These are phyloP conservation scores for Mrakia frigida DNA, from an alignment of 768 basidiomycete genomes.

Conservation along the genomic window DNA sequence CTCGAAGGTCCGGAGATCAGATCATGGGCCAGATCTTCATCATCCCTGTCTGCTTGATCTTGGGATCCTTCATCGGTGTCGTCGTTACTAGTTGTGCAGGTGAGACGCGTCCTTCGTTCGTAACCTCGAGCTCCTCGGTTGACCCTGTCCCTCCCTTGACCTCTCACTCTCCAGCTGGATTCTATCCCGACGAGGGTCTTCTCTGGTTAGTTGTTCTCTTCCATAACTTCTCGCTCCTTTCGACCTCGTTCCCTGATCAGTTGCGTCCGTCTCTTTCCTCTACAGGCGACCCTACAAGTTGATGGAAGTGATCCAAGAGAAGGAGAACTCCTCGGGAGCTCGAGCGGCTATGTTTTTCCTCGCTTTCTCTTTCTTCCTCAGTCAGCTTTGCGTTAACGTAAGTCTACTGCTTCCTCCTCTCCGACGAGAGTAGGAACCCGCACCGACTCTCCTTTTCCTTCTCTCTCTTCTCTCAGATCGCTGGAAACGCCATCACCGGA, in stretches of 20 bases:
- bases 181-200: slow-evolving; percentile 38
- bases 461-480: not conserved
- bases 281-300: slow-evolving; percentile 32
- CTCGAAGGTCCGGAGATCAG: slow-evolving; percentile 5
- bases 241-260: not conserved
- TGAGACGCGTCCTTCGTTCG: not conserved
- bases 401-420: not conserved
- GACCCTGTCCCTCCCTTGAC: not conserved
- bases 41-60: slow-evolving; percentile 34
- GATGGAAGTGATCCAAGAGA: slow-evolving; percentile 28
- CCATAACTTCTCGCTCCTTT: slow-evolving; percentile 24
- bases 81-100: slow-evolving; percentile 39
- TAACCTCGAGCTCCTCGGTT: not conserved
- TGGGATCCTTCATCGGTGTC: slow-evolving; percentile 39
- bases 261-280: not conserved
- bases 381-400: slow-evolving; percentile 39
- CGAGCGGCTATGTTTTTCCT: slow-evolving; percentile 42
- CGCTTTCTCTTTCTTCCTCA: slow-evolving; percentile 37
- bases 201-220: slow-evolving; percentile 36
- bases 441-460: not conserved
- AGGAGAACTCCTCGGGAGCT: slow-evolving; percentile 36
- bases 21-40: slow-evolving; percentile 29
- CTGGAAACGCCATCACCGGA: slow-evolving; percentile 39
- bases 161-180: slow-evolving; percentile 28
- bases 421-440: no score